Conservation (phyloP, 345 rosid genomes). For the Geranium rotundifolium region DNA sequence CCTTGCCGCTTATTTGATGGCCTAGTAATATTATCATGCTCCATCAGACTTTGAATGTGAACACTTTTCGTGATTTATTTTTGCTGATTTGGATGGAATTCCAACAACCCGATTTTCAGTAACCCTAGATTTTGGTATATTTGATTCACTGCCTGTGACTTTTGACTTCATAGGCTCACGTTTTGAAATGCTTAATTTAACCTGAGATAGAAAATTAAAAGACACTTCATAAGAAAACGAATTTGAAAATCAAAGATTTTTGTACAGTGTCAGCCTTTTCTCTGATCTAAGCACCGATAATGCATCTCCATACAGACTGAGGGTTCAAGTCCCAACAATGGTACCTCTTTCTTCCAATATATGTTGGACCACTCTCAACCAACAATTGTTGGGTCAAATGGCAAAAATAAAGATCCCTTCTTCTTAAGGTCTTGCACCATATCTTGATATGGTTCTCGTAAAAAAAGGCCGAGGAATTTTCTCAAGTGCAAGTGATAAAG, state of each 20-base stretch:
- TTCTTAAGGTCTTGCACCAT: too few species aligned
- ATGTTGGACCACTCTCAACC: too few species aligned
- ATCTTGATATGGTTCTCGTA: too few species aligned
- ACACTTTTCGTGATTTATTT: neutral
- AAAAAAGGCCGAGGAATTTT: slow-evolving; percentile 16
- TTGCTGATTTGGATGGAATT: slow-evolving; percentile 3
- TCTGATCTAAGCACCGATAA: too few species aligned
- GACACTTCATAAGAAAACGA: neutral
- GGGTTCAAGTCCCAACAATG: too few species aligned
- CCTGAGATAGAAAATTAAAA: slow-evolving; percentile 12
- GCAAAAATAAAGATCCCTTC: too few species aligned
- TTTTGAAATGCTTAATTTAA: slow-evolving; percentile 16
- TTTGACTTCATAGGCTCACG: slow-evolving; percentile 6
- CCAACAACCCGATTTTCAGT: slow-evolving; percentile 2
- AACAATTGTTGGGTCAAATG: too few species aligned
- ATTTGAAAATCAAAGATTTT: too few species aligned
- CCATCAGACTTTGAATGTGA: neutral
- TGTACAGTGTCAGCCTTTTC: too few species aligned
- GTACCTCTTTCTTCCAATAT: too few species aligned
- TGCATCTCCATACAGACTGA: too few species aligned
- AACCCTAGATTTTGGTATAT: neutral
- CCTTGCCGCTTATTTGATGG: slow-evolving; percentile 10
- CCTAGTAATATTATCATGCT: neutral
- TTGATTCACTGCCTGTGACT: slow-evolving; percentile 7
- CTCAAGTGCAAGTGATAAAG: slow-evolving; percentile 16